Conservation (phyloP, 2,329 filamentous ascomycete species). For the Penicillium sp. region DNA sequence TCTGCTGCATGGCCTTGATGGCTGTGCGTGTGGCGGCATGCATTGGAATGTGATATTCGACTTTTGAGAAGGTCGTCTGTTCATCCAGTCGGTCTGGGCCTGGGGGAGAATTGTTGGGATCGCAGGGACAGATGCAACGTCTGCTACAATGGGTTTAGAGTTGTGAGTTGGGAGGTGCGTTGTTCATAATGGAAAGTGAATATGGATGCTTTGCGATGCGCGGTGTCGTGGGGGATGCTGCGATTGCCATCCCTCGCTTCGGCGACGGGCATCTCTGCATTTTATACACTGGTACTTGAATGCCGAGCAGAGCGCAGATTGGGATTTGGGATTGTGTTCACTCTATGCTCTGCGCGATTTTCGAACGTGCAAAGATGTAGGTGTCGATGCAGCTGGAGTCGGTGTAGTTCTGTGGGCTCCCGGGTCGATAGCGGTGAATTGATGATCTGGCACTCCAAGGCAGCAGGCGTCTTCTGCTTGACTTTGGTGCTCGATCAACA, state of each 20-base stretch:
- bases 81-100: slow-evolving; percentile 9
- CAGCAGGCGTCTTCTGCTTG: neutral
- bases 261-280: neutral
- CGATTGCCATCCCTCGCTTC: slow-evolving; percentile 4
- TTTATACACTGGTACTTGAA: neutral
- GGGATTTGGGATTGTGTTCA: no score
- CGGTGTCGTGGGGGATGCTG: neutral
- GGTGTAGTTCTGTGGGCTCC: neutral
- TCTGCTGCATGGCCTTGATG: slow-evolving; percentile 8
- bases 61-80: slow-evolving; percentile 1
- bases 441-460: neutral
- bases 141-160: neutral
- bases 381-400: no score
- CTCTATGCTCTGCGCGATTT: neutral
- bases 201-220: neutral
- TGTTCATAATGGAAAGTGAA: no score
- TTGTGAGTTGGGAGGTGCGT: no score
- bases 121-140: neutral
- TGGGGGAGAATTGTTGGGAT: neutral
- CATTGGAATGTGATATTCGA: slow-evolving; percentile 26
- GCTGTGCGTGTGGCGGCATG: slow-evolving; percentile 16
- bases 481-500: no score
- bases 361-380: no score
- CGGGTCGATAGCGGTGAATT: neutral
- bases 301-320: no score